Evolutionary conservation across 352 stramenopile species (phyloP).

Genomic region (Hyaloperonospora brassicae): DNA sequence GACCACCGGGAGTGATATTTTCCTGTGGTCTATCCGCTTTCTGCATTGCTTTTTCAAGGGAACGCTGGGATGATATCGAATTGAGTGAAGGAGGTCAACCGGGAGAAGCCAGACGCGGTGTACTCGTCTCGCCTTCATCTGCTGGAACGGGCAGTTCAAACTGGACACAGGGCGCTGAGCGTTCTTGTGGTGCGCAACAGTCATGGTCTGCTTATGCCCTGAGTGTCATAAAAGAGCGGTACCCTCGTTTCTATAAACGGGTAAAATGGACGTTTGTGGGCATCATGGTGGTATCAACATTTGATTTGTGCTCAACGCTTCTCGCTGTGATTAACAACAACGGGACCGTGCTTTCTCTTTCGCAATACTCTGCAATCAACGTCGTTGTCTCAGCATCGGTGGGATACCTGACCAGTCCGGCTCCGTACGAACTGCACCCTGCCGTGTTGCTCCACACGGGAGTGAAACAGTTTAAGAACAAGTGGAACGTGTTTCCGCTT

Average conservation of each 20-base stretch:
- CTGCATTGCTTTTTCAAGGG: constrained; percentile 51
- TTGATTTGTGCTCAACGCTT: constrained; percentile 64
- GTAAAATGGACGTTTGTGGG: constrained; percentile 73
- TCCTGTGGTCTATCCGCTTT: constrained; percentile 57
- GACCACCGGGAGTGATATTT: constrained; percentile 39
- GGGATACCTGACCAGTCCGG: constrained; percentile 61
- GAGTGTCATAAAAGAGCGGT: constrained; percentile 25
- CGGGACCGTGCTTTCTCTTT: constrained; percentile 41
- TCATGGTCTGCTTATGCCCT: constrained; percentile 21
- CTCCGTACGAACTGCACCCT: constrained; percentile 53
- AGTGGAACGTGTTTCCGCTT: constrained; percentile 65
- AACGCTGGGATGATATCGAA: constrained; percentile 74
- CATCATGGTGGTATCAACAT: constrained; percentile 55
- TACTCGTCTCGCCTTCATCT: not conserved
- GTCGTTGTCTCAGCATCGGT: constrained; percentile 54
- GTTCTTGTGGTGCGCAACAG: not conserved
- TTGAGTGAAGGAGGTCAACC: constrained; percentile 18
- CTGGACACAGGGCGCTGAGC: not conserved
- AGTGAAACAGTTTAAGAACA: constrained; percentile 57
- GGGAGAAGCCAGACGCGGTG: constrained; percentile 14
- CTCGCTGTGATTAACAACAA: constrained; percentile 40
- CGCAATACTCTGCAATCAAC: constrained; percentile 68
- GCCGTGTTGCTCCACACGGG: constrained; percentile 45
- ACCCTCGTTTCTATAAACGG: constrained; percentile 56
- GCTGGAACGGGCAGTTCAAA: not conserved